Evolutionary conservation across 805 yeast species (phyloP).

Genomic region (Schizosaccharomyces pombe): DNA sequence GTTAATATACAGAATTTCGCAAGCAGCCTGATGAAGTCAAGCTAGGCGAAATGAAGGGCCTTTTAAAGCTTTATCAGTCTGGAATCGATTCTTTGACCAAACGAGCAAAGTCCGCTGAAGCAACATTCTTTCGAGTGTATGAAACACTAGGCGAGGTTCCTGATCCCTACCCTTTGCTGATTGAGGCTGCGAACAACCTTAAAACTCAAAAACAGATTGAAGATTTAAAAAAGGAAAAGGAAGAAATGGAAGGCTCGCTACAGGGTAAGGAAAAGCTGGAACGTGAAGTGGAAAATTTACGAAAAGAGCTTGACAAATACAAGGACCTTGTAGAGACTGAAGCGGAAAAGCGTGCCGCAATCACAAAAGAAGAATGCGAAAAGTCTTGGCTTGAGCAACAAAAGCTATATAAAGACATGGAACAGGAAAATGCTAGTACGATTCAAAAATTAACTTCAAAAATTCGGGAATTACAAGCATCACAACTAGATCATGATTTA

Average conservation of each 20-base stretch:
- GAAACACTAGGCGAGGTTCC: constrained; percentile 69
- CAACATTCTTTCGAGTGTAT: constrained; percentile 50
- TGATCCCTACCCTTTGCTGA: constrained; percentile 67
- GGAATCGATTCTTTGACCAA: constrained; percentile 68
- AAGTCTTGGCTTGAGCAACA: constrained; percentile 53
- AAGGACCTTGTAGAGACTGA: constrained; percentile 40
- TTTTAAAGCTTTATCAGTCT: constrained; percentile 58
- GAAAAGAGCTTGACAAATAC: constrained; percentile 31
- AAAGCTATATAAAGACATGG: constrained; percentile 39
- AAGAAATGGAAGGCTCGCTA: constrained; percentile 26
- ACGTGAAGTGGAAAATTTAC: constrained; percentile 54
- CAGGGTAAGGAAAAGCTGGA: constrained; percentile 12
- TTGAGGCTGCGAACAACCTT: constrained; percentile 43
- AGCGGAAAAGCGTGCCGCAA: constrained; percentile 29
- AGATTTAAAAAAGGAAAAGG: constrained; percentile 27
- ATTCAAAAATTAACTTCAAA: constrained; percentile 29
- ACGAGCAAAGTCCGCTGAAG: constrained; percentile 53
- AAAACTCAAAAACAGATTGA: constrained; percentile 30
- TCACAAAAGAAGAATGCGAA: constrained; percentile 51
- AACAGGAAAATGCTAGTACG: constrained; percentile 28
- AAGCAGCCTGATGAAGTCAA: constrained; percentile 47
- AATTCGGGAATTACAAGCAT: constrained; percentile 39
- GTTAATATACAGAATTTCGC: constrained; percentile 27
- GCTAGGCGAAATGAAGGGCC: constrained; percentile 35
- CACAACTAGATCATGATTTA: constrained; percentile 19